Base-by-base conservation (phyloP, 1,284 basidiomycete species). In the Ganoderma sp. region DNA sequence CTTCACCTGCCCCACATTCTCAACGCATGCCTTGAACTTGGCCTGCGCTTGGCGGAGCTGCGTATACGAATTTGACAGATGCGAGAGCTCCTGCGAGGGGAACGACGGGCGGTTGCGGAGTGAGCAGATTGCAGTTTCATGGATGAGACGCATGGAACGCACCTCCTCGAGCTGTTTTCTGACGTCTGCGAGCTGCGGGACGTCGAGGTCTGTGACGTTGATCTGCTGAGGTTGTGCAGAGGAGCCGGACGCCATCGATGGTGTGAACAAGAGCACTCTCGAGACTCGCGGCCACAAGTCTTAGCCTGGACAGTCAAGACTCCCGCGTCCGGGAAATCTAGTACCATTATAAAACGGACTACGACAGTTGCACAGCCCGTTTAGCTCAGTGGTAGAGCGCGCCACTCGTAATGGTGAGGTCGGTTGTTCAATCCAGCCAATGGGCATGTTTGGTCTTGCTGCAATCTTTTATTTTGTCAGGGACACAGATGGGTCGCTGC, bases 31-130 rank as follows among this genome's bases (percentile, higher is more conserved):
- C 73, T 88, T 91, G 85, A 99, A 99, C 81, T 97, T 98, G 14
- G 91, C 87, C 77, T 98, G 96, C 1, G 96, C 97, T 75, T 92
- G 89, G 78, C 95, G 97, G 37, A 99, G 88, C 77, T 98, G 96
- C 8, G 91, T 89, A 78, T 96, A 99, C 32, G 97, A 98, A 73
- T 88, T 92, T 8, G 96, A 95, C 65, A 99, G 84, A 78, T 98
- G 97, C 69, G 90, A 91, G 50, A 99, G 82, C 84, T 99, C 97
- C 94, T 98, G 80, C 41, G 19, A 43, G 7, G 22, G 7, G n/a
- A 28, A 62, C 5, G 43, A n/a, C 28, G 17, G 32, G 28, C 25
- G 28, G 58, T 28, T 42, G 22, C 34, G 39, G 50, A 19, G 41
- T 41, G 17, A 50, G 60, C 63, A 48, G 43, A 43, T 48, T 68